Evolutionary conservation across 2,329 filamentous ascomycete genomes (phyloP).

Genomic region (Fusarium hainanense): DNA sequence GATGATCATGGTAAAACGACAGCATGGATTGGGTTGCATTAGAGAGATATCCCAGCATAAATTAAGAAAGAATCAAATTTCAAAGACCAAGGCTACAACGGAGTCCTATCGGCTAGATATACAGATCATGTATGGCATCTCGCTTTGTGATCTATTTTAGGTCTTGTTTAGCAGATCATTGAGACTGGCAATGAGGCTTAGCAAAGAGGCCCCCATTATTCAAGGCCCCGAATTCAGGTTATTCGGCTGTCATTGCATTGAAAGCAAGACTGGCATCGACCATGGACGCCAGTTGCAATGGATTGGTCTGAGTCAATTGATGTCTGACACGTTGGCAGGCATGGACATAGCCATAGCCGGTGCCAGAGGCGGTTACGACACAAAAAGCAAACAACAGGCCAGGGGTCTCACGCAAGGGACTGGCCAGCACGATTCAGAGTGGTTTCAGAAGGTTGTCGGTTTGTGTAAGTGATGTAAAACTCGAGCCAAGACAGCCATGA

Average conservation of each 20-base stretch:
- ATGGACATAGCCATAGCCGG: constrained; percentile 14
- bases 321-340: constrained; percentile 28
- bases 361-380: constrained; percentile 14
- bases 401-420: constrained; percentile 25
- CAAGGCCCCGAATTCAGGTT: background rate
- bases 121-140: background rate
- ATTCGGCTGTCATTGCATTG: background rate
- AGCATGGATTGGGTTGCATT: constrained; percentile 17
- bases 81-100: background rate
- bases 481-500: background rate
- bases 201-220: background rate
- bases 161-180: background rate
- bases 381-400: constrained; percentile 9
- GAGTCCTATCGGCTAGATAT: background rate
- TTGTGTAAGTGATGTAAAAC: constrained; percentile 17
- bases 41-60: constrained; percentile 7
- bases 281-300: background rate
- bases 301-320: constrained; percentile 22
- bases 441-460: constrained; percentile 27
- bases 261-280: constrained; percentile 8
- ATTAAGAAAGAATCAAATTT: background rate
- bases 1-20: constrained; percentile 5
- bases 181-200: constrained; percentile 5
- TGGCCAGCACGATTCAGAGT: constrained; percentile 4
- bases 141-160: constrained; percentile 17